Evolutionary conservation across 2,329 filamentous ascomycete genomes (phyloP), one percentile per base, ranked within the genome.

Genomic region (Fusarium nanum): DNA sequence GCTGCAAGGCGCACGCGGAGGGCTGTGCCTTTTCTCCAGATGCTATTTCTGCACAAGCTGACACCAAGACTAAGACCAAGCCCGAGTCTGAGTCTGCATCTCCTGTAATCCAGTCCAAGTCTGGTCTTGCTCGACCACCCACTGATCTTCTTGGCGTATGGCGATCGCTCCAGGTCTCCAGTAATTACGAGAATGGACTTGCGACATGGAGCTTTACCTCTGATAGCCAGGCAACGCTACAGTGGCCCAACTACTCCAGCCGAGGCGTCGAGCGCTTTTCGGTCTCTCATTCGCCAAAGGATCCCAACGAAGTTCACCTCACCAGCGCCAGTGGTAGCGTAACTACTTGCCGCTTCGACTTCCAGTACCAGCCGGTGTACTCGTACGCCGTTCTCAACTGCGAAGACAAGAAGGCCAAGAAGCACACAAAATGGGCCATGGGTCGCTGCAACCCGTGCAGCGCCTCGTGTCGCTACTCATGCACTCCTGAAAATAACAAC

Each of bases 181-280:
- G 11, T 0, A 6, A 57, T 11, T 47, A 47, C 20, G 32, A 60
- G 6, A 30, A 58, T 5, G 57, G 57, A 6, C 53, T 60, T 7
- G 53, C 53, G 12, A 18, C 16, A 22, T 60, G 53, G 57, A 48
- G 12, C 18, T 60, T 60, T 10, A 60, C 42, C 12, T n/a, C 57
- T 0, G 41, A 60, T 18, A 42, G 57, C 5, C 57, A 58, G 14
- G 53, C 57, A 16, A 42, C 25, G 2, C 8, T 60, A 1, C 16
- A 58, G 6, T 60, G 53, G 57, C 32, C 57, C 1, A 58, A 60
- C 8, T 30, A 60, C 2, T 32, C 52, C 14, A 13, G 11, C 18
- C 32, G 52, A 1, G 53, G 32, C 5, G 14, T 58, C 2, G 18
- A 47, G 8, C 32, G 25, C 5, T 58, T 41, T 22, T 58, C 42